phyloP scores from a whole-genome alignment of 805 yeast species.

The Yarrowia sp. region DNA sequence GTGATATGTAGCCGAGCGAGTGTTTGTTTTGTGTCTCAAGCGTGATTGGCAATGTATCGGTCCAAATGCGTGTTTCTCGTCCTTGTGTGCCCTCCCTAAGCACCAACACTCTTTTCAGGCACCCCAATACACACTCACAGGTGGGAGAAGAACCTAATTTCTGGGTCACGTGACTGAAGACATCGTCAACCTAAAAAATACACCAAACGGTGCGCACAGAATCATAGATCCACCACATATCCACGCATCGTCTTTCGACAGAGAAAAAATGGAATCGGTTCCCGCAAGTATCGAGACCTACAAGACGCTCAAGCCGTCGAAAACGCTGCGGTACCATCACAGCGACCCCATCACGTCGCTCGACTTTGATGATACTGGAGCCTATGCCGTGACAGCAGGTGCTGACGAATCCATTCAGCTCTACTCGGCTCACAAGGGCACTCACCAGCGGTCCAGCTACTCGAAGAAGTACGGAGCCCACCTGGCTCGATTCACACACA shows the following conservation, averaged over 20 bases:
- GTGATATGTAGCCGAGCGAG: no score
- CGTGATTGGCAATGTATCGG: no score
- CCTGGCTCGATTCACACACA: conserved; percentile 78
- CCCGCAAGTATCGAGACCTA: conserved; percentile 13
- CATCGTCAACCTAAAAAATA: conserved; percentile 19
- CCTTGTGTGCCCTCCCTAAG: no score
- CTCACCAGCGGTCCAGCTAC: conserved; percentile 52
- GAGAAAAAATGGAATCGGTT: conserved; percentile 10
- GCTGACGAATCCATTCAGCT: conserved; percentile 84
- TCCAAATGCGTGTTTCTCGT: no score
- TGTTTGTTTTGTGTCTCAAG: no score
- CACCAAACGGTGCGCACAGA: neutral
- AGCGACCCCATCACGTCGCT: conserved; percentile 39
- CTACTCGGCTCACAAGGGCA: conserved; percentile 71
- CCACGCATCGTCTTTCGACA: neutral
- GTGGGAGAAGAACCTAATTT: conserved; percentile 14
- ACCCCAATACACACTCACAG: no score
- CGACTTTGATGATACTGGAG: conserved; percentile 83
- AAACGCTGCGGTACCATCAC: conserved; percentile 21
- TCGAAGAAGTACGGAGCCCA: conserved; percentile 93
- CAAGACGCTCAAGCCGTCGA: conserved; percentile 22
- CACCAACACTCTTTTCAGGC: no score
- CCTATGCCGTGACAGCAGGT: conserved; percentile 68
- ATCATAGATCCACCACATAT: neutral
- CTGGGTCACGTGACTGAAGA: neutral